Evolutionary conservation across 2,329 filamentous ascomycete species (phyloP), one percentile per base, ranked within the genome.

Genomic region (Decorospora gaudefroyi): DNA sequence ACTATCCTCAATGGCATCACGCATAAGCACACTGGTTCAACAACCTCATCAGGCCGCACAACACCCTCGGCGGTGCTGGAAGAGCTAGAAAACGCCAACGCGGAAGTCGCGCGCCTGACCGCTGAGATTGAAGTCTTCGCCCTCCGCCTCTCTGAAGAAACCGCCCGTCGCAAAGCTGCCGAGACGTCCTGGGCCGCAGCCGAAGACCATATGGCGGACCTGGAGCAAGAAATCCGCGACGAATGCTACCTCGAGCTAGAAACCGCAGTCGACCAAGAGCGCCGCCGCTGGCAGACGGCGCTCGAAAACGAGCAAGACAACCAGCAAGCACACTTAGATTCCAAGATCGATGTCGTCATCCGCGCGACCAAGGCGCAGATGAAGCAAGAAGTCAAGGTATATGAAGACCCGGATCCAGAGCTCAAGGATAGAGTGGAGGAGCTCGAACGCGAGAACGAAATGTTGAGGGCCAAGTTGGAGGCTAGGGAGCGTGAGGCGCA

Each of bases 241-340:
- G 92, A 97, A 57, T 92, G 91, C 59, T 91, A 85, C 57, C 78
- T 75, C 2, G 93, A 96, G 63, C 95, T 95, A 75, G 93, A 99
- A 63, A 76, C 81, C 46, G 81, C 83, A 8, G 78, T 96, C 32
- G 81, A 84, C 13, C 74, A 85, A 9, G 90, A 96, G 67, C 82
- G 88, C 68, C 79, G 81, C 7, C 78, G 88, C n/a, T 96, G 90
- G 87, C 86, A 92, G 65, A 81, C 80, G 0, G 86, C 83, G 0
- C 81, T 90, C 68, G 86, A 88, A 12, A 82, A 86, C 4, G 90
- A 96, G 69, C 64, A 74, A 42, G 90, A 95, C 58, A 81, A 84
- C 30, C 84, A 84, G 38, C 90, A 96, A 49, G 88, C 88, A 65
- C 89, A 95, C 69, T 81, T 93, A 64, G 91, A 97, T 68, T 83